Evolutionary conservation across 768 basidiomycete genomes (phyloP), one percentile per base, ranked within the genome.

Genomic region (Leccinum rimulosum): DNA sequence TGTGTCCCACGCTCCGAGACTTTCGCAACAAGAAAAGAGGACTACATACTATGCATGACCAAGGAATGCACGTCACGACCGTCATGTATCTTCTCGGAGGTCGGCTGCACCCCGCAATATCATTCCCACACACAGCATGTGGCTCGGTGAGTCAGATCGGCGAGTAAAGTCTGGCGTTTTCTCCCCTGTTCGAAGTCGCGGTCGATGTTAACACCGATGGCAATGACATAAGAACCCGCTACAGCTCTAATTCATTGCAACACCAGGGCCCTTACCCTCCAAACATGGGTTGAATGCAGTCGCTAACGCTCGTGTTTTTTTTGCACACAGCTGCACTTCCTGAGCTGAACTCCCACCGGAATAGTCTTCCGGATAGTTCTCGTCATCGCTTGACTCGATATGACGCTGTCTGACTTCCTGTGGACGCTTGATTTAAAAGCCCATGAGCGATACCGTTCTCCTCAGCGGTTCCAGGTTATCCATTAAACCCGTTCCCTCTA

Each of bases 61-160:
- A 45, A 47, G 25, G 38, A 55, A 50, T 11, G 10, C n/a, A 27
- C 49, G 54, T 54, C 51, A 51, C 30, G 53, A 53, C 27, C 5
- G 40, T 53, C 59, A 55, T 38, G 40, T 48, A 54, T 33, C 15
- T 36, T 28, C 49, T 35, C 67, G 61, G 61, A 50, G 57, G 64
- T 62, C 50, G 19, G 43, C 51, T 31, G 40, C 40, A 15, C 54
- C 50, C 52, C 55, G 61, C 3, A 58, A 56, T 55, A 12, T 52
- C 50, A 54, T 68, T 69, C 68, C 60, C 68, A 71, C 68, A 69
- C 68, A 69, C 69, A 69, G 69, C 69, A 52, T 25, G 51, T 64
- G 67, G 61, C 60, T 49, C 50, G 53, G 59, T 60, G 69, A 68
- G 69, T 70, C 68, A 68, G 36, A 53, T 69, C 69, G 68, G 69